These are phyloP conservation scores for Centrapalus pauciflorus DNA, from an alignment of 129 eudicot species.

Conservation along the genomic window DNA sequence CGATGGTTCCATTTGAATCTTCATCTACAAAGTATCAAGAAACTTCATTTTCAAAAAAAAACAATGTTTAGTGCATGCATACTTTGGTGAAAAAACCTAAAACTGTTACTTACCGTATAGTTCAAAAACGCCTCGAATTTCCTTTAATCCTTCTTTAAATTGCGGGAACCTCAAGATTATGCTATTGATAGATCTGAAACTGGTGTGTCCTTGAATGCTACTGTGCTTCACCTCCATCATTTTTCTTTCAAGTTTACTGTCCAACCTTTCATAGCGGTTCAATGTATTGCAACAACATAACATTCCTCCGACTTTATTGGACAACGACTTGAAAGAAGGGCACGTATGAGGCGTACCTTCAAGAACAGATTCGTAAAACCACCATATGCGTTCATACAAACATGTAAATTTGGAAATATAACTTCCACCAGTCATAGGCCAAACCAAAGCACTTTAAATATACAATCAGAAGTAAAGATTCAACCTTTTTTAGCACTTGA, in stretches of 20 bases:
- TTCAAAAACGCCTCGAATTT: conserved; percentile 51
- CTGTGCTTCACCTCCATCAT: conserved; percentile 54
- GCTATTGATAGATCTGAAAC: conserved; percentile 54
- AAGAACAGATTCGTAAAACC: conserved; percentile 14
- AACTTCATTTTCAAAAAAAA: too few relatives aligned
- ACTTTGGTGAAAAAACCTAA: too few relatives aligned
- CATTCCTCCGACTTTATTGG: conserved; percentile 45
- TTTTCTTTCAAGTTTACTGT: conserved; percentile 52
- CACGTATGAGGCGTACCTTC: conserved; percentile 38
- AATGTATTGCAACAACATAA: conserved; percentile 40
- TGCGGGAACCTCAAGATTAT: conserved; percentile 68
- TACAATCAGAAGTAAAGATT: too few relatives aligned
- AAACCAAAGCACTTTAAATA: too few relatives aligned
- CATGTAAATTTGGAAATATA: background rate
- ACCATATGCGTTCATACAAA: background rate
- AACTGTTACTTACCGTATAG: conserved; percentile 53
- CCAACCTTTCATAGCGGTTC: conserved; percentile 50
- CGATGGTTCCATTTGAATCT: conserved; percentile 58
- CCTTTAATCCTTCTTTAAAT: conserved; percentile 53
- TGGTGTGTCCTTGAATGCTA: conserved; percentile 27
- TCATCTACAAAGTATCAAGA: conserved; percentile 39
- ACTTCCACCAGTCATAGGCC: too few relatives aligned
- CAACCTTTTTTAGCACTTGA: conserved; percentile 1
- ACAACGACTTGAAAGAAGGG: conserved; percentile 38
- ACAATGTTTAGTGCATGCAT: too few relatives aligned